Evolutionary conservation across 2,329 filamentous ascomycete genomes (phyloP).

Genomic region (Botryotinia narcissicola): DNA sequence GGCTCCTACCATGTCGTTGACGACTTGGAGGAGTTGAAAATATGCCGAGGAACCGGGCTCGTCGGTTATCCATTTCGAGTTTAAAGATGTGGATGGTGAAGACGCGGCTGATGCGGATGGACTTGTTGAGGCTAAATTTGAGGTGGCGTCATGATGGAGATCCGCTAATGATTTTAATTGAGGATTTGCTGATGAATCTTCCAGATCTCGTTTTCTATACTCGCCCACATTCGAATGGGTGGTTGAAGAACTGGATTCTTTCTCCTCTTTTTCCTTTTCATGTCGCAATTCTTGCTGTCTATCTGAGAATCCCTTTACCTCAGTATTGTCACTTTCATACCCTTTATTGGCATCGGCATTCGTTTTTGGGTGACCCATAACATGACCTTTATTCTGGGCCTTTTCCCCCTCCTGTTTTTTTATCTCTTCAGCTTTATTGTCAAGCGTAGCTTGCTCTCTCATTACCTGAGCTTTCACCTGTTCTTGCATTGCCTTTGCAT

Average conservation of each 20-base stretch:
- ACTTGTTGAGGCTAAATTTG: not conserved
- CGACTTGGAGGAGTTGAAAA: slow-evolving; percentile 33
- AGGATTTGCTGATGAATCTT: not conserved
- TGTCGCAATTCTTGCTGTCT: not conserved
- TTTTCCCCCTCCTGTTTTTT: not conserved
- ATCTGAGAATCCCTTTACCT: not conserved
- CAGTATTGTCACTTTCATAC: not conserved
- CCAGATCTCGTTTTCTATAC: not conserved
- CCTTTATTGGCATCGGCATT: not conserved
- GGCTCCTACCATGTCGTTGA: slow-evolving; percentile 32
- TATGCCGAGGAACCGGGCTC: slow-evolving; percentile 34
- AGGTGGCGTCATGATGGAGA: not conserved
- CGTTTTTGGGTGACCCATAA: not conserved
- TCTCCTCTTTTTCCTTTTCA: not conserved
- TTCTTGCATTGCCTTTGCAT: not conserved
- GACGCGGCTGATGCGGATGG: not conserved
- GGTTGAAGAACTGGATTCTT: not conserved
- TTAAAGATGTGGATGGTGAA: not conserved
- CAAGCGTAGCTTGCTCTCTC: not conserved
- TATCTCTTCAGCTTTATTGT: not conserved
- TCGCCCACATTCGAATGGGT: not conserved
- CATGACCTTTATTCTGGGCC: not conserved
- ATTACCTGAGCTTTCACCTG: not conserved
- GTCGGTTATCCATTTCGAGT: slow-evolving; percentile 28
- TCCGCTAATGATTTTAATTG: not conserved